phyloP scores from a whole-genome alignment of 495 filamentous ascomycete species.

The Diplogelasinospora grovesii region DNA sequence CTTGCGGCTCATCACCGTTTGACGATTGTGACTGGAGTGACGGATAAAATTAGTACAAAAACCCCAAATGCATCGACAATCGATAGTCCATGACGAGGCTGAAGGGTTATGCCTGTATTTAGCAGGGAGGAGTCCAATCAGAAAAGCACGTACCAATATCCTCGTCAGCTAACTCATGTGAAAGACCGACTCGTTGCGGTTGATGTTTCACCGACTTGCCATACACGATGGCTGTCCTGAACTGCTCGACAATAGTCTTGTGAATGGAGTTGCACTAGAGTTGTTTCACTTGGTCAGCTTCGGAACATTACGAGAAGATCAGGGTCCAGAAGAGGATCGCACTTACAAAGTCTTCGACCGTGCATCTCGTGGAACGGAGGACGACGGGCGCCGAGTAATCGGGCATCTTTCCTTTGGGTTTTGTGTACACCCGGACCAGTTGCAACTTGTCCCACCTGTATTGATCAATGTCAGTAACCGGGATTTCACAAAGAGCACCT shows the following conservation, averaged over 20 bases:
- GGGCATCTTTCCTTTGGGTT: slow-evolving; percentile 90
- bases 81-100: background rate
- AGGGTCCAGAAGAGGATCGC: background rate
- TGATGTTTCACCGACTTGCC: slow-evolving; percentile 98
- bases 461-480: too few species aligned
- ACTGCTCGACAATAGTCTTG: slow-evolving; percentile 90
- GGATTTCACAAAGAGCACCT: too few species aligned
- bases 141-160: slow-evolving; percentile 73
- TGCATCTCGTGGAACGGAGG: slow-evolving; percentile 71
- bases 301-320: slow-evolving; percentile 10
- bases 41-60: slow-evolving; percentile 21
- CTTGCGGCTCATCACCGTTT: slow-evolving; percentile 61
- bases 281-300: slow-evolving; percentile 14
- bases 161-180: slow-evolving; percentile 89
- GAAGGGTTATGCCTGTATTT: background rate
- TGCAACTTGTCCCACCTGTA: slow-evolving; percentile 87
- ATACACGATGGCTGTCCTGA: slow-evolving; percentile 92
- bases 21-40: slow-evolving; percentile 74
- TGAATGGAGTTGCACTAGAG: slow-evolving; percentile 91
- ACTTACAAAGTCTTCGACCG: slow-evolving; percentile 94
- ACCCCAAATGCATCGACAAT: background rate
- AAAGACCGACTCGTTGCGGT: slow-evolving; percentile 87
- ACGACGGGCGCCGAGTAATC: slow-evolving; percentile 93
- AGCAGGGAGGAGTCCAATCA: background rate
- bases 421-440: slow-evolving; percentile 89